Evolutionary conservation across 1,284 basidiomycete species (phyloP).

Genomic region (Ustilago crameri): DNA sequence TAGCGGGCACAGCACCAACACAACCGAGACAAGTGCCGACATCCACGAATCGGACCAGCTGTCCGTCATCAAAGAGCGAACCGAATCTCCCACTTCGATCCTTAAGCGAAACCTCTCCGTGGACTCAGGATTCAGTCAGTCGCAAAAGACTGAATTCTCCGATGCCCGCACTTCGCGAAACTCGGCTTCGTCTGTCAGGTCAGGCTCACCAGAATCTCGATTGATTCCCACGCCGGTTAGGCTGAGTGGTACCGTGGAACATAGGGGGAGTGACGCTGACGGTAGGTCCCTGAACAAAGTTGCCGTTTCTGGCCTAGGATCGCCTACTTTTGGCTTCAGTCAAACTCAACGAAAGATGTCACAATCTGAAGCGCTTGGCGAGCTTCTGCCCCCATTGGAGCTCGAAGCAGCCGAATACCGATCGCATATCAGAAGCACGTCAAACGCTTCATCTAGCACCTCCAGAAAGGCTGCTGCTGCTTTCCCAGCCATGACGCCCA

Average conservation of each 20-base stretch:
- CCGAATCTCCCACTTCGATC: slow-evolving; percentile 30
- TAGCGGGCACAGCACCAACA: slow-evolving; percentile 40
- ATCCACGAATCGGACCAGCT: slow-evolving; percentile 38
- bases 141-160: not conserved
- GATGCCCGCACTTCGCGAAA: slow-evolving; percentile 10
- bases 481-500: not conserved
- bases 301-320: slow-evolving; percentile 18
- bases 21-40: slow-evolving; percentile 40
- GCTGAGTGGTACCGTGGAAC: not conserved
- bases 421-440: slow-evolving; percentile 4
- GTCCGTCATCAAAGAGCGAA: slow-evolving; percentile 37
- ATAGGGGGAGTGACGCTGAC: not conserved
- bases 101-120: slow-evolving; percentile 22
- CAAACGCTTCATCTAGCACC: slow-evolving; percentile 16
- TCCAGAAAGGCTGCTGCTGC: slow-evolving; percentile 9
- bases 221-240: not conserved
- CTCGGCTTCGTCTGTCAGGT: slow-evolving; percentile 20
- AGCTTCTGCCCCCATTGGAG: slow-evolving; percentile 28
- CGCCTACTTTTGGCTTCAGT: slow-evolving; percentile 21
- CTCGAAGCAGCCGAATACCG: slow-evolving; percentile 4
- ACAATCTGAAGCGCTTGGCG: slow-evolving; percentile 13
- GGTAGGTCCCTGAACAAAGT: not conserved
- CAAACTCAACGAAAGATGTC: slow-evolving; percentile 7
- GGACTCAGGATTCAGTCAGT: slow-evolving; percentile 13
- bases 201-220: slow-evolving; percentile 10